Conservation (phyloP, 441 rosid genomes). For the Erodium moschatum region DNA sequence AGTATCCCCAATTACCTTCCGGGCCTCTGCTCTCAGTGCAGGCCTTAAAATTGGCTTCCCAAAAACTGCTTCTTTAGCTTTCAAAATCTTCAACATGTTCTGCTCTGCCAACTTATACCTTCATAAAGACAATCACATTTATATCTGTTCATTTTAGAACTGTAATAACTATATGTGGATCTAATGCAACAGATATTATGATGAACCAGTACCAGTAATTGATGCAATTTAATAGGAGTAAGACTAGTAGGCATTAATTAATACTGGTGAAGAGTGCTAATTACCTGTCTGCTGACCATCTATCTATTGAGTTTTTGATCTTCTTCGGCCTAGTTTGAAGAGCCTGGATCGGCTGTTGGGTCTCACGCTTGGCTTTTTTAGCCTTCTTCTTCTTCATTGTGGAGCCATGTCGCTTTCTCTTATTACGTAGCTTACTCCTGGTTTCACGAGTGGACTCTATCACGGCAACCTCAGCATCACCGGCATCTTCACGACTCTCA, state of each 20-base stretch:
- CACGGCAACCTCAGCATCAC: conserved; percentile 6
- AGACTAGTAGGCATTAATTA: background rate
- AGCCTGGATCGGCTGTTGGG: conserved; percentile 29
- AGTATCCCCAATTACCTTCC: conserved; percentile 89
- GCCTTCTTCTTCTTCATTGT: conserved; percentile 20
- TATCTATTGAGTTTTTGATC: conserved; percentile 35
- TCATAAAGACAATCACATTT: conserved; percentile 16
- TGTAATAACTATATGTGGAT: background rate
- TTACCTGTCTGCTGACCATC: conserved; percentile 77
- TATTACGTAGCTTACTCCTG: conserved; percentile 27
- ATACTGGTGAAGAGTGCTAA: conserved; percentile 15
- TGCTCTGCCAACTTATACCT: conserved; percentile 80
- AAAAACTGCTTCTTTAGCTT: conserved; percentile 63
- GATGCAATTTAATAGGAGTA: background rate
- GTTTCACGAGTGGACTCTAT: conserved; percentile 2
- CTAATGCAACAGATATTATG: background rate
- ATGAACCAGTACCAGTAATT: background rate
- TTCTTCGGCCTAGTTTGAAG: conserved; percentile 33
- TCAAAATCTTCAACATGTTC: conserved; percentile 79
- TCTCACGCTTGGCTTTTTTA: conserved; percentile 29
- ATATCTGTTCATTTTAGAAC: background rate
- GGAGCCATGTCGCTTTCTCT: conserved; percentile 35
- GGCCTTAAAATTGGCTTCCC: conserved; percentile 69
- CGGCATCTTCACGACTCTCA: conserved; percentile 11
- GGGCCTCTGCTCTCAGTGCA: conserved; percentile 60